A percentile compares a stretch with the other conserved stretches of the same genome.
Conservation (phyloP, 768 basidiomycete species). For the Cystofilobasidium capitatum region DNA sequence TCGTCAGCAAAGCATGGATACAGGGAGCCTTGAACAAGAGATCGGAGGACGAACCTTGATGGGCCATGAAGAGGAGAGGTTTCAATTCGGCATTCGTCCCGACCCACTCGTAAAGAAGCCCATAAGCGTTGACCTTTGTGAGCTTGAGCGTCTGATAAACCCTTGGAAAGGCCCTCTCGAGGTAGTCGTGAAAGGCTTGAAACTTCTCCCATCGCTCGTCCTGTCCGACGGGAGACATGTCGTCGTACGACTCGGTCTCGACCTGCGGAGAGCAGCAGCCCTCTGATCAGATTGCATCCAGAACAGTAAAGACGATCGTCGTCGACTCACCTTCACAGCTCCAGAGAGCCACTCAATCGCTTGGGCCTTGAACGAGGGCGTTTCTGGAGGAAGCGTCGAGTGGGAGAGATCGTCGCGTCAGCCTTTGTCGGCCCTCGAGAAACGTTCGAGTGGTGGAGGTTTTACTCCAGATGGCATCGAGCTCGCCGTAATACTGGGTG, state of each 20-base stretch:
- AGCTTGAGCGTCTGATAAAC: conserved; percentile 53
- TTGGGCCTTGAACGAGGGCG: conserved; percentile 42
- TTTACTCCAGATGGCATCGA: conserved; percentile 6
- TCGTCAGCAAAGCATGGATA: neutral
- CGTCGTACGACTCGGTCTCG: conserved; percentile 13
- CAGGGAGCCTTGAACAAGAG: neutral
- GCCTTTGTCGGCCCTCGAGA: no score
- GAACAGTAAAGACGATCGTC: neutral
- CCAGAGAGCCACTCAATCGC: conserved; percentile 48
- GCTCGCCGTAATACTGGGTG: neutral
- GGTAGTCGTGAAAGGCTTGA: conserved; percentile 48
- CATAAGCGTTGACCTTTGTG: conserved; percentile 67
- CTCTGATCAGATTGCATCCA: neutral
- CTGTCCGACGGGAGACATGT: conserved; percentile 6
- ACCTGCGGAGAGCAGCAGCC: neutral
- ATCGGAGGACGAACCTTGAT: conserved; percentile 32
- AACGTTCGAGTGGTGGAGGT: no score
- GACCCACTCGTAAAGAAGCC: conserved; percentile 62
- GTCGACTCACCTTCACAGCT: conserved; percentile 42
- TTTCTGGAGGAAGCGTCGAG: no score
- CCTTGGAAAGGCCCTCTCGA: conserved; percentile 53
- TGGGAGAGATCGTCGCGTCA: no score
- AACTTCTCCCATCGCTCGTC: conserved; percentile 47
- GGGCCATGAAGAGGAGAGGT: conserved; percentile 49
- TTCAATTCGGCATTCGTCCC: conserved; percentile 56